Evolutionary conservation across 768 basidiomycete genomes (phyloP), one percentile per base, ranked within the genome.

Genomic region (Paxillus ammoniavirescens): DNA sequence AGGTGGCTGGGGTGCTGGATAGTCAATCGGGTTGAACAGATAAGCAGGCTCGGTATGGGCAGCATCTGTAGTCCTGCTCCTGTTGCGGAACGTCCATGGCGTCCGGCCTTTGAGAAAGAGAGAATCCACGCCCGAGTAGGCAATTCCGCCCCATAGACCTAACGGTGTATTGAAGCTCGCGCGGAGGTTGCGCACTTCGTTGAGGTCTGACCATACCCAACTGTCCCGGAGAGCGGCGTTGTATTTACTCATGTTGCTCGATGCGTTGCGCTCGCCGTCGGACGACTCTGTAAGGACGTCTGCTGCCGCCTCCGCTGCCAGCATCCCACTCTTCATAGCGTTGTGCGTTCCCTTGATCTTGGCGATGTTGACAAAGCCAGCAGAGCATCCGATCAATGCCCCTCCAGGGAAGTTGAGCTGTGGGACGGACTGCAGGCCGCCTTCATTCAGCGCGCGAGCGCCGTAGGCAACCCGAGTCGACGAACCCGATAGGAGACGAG

Each of bases 281-380:
- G 53, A 49, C 6, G 53, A 55, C 21, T 60, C 61, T 54, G 70
- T 51, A 47, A 96, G 72, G 4, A 80, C 80, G 5, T 84, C 78
- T 60, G 78, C 93, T 0, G 91, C 91, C 0, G 90, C 80, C 68
- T 99, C 95, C 1, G 93, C 96, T 28, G 94, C 96, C 17, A 98
- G 77, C 89, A 98, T 98, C 28, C 97, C 97, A 36, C 89, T 92
- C 79, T 98, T 95, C 97, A 99, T 98, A 3, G 96, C 94, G 55
- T 95, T 98, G 68, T 98, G 97, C 0, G 95, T 96, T 13, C 96
- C 96, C 67, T 98, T 98, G 73, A 99, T 98, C 73, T 97, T 98
- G 13, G 95, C 89, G 10, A 97, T 81, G 73, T 98, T 98, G 55
- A 99, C 81, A 68, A 98, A 94, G 12, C 96, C 96, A 1, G 95